Evolutionary conservation across 2,329 filamentous ascomycete species (phyloP), one percentile per base, ranked within the genome.

Genomic region (Bipolaris oryzae): DNA sequence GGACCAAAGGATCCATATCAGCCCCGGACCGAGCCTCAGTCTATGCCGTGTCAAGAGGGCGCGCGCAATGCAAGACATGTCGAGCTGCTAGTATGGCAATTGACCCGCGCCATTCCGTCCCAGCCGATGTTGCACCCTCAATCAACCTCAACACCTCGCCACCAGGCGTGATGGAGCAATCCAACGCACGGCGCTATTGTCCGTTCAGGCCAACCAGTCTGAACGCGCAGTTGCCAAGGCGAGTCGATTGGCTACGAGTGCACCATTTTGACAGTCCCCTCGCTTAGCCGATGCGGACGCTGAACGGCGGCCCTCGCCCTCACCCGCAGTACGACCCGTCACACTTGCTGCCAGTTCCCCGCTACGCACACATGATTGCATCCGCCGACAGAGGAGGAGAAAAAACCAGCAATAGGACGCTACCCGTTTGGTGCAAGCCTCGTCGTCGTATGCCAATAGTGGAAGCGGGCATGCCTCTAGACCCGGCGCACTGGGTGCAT

Each of bases 181-280:
- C 59, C 54, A 62, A 47, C 39, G 48, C 52, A 57, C 60, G 59
- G 58, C 63, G 59, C 62, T 58, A 64, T 61, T 41, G 47, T 52
- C 59, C 60, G 34, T 45, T 46, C 43, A 35, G 57, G 53, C 57
- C 48, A 52, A 44, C 49, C 50, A 48, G 73, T 74, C 74, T 74
- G 72, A 71, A 66, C 56, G 57, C 61, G 58, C 63, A 66, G 49
- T 53, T 58, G 71, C 71, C 71, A 74, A 74, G 72, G 46, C 37
- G n/a, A 28, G 50, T 62, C 61, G 57, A 72, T 72, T 73, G 73
- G 73, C 61, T 52, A 28, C 5, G 45, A 46, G 31, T 3, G 48
- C 52, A 48, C 64, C 57, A 63, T 67, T 59, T 62, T 56, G 57
- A 57, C 53, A 50, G 58, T 67, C 50, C 61, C 57, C 59, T 71